Conservation (phyloP, 805 yeast species). For the Candida coquimbonensis region DNA sequence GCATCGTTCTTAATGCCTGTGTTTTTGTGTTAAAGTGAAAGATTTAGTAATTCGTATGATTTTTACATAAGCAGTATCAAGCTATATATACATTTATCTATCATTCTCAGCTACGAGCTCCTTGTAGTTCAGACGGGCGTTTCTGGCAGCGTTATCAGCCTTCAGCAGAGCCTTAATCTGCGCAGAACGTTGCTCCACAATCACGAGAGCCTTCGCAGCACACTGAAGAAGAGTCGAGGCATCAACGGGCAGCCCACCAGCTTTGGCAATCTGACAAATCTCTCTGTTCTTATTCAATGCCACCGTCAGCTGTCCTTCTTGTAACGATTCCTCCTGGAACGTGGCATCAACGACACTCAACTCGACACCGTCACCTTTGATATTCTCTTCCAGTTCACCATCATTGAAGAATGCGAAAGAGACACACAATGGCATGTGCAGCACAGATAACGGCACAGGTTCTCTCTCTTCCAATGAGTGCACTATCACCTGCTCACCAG, state of each 20-base stretch:
- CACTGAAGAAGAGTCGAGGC: conserved; percentile 63
- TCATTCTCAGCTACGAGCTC: conserved; percentile 21
- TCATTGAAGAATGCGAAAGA: conserved; percentile 84
- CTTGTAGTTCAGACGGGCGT: conserved; percentile 19
- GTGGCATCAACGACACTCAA: conserved; percentile 70
- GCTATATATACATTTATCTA: conserved; percentile 7
- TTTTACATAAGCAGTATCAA: no score
- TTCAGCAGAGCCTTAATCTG: conserved; percentile 47
- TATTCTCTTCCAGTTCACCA: conserved; percentile 53
- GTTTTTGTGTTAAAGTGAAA: no score
- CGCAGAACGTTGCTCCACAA: conserved; percentile 60
- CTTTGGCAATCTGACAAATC: conserved; percentile 80
- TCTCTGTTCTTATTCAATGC: conserved; percentile 89
- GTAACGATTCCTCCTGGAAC: conserved; percentile 63
- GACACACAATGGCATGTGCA: conserved; percentile 87
- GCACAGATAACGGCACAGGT: conserved; percentile 76
- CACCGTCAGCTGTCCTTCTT: conserved; percentile 76
- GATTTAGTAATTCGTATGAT: not conserved
- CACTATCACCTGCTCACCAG: conserved; percentile 56
- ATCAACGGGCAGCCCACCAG: conserved; percentile 84
- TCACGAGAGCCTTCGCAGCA: conserved; percentile 53
- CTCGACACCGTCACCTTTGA: conserved; percentile 60
- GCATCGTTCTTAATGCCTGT: no score
- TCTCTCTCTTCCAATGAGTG: conserved; percentile 74
- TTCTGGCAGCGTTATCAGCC: conserved; percentile 17